A percentile compares a stretch with the other conserved stretches of the same genome.
Evolutionary conservation across 257 asterid genomes (phyloP).

Genomic region (Solanum medicagineum): DNA sequence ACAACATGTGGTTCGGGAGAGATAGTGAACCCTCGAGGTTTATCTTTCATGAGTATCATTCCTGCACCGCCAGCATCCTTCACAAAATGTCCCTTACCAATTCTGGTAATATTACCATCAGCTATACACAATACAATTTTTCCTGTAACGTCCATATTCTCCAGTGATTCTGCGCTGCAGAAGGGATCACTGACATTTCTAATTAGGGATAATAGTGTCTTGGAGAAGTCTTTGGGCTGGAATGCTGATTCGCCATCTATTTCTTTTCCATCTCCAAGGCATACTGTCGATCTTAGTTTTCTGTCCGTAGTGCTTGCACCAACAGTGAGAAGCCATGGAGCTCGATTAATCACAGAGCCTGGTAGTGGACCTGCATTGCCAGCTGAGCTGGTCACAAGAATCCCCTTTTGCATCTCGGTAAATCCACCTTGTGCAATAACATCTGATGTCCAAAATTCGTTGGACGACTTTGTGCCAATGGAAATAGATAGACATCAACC

Average conservation of each 20-base stretch:
- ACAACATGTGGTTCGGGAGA: conserved; percentile 10
- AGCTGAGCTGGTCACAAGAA: conserved; percentile 17
- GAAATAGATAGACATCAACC: conserved; percentile 21
- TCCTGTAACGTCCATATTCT: not conserved
- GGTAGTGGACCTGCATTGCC: conserved; percentile 9
- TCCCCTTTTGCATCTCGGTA: conserved; percentile 6
- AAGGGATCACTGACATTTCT: not conserved
- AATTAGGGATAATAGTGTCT: not conserved
- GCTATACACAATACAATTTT: conserved; percentile 14
- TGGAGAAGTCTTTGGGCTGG: conserved; percentile 1
- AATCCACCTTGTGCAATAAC: conserved; percentile 8
- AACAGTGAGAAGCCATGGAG: conserved; percentile 34
- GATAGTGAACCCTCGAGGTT: not conserved
- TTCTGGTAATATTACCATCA: not conserved
- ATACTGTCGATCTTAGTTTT: not conserved
- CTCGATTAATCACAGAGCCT: conserved; percentile 7
- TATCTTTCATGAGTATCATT: conserved; percentile 16
- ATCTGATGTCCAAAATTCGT: conserved; percentile 1
- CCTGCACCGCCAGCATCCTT: conserved; percentile 24
- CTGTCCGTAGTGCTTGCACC: conserved; percentile 26
- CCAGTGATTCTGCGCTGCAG: too few species aligned
- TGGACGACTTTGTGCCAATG: not conserved
- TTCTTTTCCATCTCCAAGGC: conserved; percentile 12
- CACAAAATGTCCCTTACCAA: conserved; percentile 7
- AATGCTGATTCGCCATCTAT: conserved; percentile 12